Evolutionary conservation across 1,139 yeast genomes (phyloP), one percentile per base, ranked within the genome.

Genomic region (Sugiyamaella xylanicola): DNA sequence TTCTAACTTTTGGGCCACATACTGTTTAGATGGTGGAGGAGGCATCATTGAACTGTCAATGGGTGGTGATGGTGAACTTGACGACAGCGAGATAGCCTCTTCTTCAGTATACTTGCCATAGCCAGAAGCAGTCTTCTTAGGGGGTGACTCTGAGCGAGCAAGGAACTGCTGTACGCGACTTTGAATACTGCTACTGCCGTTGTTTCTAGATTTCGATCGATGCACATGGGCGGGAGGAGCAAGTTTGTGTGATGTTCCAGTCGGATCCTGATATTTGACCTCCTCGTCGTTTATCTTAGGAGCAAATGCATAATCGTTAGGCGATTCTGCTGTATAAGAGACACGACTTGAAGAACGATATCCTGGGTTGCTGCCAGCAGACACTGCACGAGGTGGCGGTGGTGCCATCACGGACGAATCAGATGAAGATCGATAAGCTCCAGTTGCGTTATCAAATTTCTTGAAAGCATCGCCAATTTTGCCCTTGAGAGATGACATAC

Each of bases 81-180:
- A 25, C 19, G 29, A 36, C 8, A 2, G 11, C 19, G 47, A 25
- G 9, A 13, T 17, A 16, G 2, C 25, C 9, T 25, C 48, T 8
- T 62, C 64, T 53, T 81, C 87, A 0, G 91, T 85, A 66, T 78
- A 86, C 63, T 81, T 81, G 2, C 95, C 95, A 66, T 88, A 88
- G 0, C 95, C 95, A 15, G 74, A 72, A 0, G 95, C 95, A 0
- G 91, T 84, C 63, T 80, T 83, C 19, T 75, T 68, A 3, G 81
- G 78, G 11, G 80, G 76, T 1, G 80, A 77, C 36, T 77, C 78
- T 19, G 72, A 66, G 52, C 76, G 75, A 59, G 72, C 77, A 60
- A 87, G 73, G 41, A 86, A 75, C 61, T 79, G 77, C 56, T 85
- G 86, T 66, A 87, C 86, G 59, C 95, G 76, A 63, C 82, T 78